Base-by-base conservation (phyloP, 2,329 filamentous ascomycete species). In the Aureobasidium subglaciale region DNA sequence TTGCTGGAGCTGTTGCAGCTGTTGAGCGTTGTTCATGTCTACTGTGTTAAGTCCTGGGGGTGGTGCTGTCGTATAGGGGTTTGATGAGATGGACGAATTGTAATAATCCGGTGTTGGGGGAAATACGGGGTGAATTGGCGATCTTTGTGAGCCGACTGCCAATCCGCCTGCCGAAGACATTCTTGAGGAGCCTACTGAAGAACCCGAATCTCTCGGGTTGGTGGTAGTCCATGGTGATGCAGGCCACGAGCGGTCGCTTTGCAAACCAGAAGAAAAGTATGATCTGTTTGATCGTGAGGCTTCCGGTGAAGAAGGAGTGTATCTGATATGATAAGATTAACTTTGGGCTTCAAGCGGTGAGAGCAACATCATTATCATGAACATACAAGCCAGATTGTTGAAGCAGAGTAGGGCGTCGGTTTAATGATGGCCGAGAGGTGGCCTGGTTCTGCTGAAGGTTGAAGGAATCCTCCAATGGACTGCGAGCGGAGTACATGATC, bases 81-180 rank as follows among this genome's bases (percentile, higher is more conserved):
- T 55, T 35, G 53, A 46, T 37, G 53, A 27, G 30, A 55, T 46
- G 22, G 41, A 46, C 18, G 40, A 46, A 16, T 34, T 45, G 53
- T 55, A 55, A 34, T 46, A 55, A 16, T 55, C 53, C 10, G 53
- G 32, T 5, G 53, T 40, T 27, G 48, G 34, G 24, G 48, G 37
- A 5, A 41, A 41, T 13, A 22, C 25, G 4, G 34, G 48, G 13
- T 41, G 34, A 25, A 41, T 40, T 11, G 48, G 48, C 13, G 40
- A 55, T 24, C 41, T 46, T 16, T 55, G 53, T 27, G 53, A 40
- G 34, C 48, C 48, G 27, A 53, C 53, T 55, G 53, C 53, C 41
- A 45, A 22, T 8, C 16, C 25, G 1, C 37, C 40, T 7, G 41
- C 40, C 13, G 53, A 41, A 22, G 53, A 46, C 53, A 45, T 27